These are phyloP conservation scores for Wolfiporia cocos DNA, from an alignment of 1,284 basidiomycete species.

Conservation along the genomic window DNA sequence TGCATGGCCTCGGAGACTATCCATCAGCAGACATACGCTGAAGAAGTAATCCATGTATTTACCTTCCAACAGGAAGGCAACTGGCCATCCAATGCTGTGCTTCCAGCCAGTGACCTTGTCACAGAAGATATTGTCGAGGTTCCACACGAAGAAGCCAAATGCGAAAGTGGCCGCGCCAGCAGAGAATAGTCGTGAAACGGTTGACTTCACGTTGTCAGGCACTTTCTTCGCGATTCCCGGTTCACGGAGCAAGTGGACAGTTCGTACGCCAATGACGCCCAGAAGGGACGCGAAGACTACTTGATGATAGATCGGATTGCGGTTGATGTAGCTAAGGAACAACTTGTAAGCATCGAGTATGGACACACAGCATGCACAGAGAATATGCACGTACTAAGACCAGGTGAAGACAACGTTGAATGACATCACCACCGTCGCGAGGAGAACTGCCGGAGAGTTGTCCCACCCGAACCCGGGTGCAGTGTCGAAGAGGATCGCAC, in stretches of 20 bases:
- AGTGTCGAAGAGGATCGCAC: slow-evolving; percentile 54
- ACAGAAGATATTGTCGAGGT: slow-evolving; percentile 67
- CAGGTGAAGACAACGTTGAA: slow-evolving; percentile 56
- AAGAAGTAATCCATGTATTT: slow-evolving; percentile 8
- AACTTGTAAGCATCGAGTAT: background rate
- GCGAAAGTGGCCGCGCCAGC: slow-evolving; percentile 44
- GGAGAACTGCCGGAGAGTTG: slow-evolving; percentile 27
- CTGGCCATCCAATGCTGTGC: slow-evolving; percentile 49
- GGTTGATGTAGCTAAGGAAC: slow-evolving; percentile 39
- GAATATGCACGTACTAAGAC: slow-evolving; percentile 47
- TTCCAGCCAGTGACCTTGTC: slow-evolving; percentile 49
- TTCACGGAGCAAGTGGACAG: slow-evolving; percentile 41
- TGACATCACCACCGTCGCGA: slow-evolving; percentile 35
- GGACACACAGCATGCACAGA: background rate
- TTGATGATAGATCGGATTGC: slow-evolving; percentile 67
- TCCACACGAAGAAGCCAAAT: slow-evolving; percentile 62
- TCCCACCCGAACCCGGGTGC: slow-evolving; percentile 40
- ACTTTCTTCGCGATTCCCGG: slow-evolving; percentile 36
- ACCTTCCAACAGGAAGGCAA: slow-evolving; percentile 62
- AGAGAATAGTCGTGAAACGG: slow-evolving; percentile 37
- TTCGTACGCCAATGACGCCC: slow-evolving; percentile 37
- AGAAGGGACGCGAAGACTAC: slow-evolving; percentile 51
- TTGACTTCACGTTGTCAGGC: slow-evolving; percentile 33
- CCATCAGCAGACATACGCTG: background rate
- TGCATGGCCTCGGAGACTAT: slow-evolving; percentile 44